Conservation (phyloP, 2,329 filamentous ascomycete species). For the Xylariaceae sp. region DNA sequence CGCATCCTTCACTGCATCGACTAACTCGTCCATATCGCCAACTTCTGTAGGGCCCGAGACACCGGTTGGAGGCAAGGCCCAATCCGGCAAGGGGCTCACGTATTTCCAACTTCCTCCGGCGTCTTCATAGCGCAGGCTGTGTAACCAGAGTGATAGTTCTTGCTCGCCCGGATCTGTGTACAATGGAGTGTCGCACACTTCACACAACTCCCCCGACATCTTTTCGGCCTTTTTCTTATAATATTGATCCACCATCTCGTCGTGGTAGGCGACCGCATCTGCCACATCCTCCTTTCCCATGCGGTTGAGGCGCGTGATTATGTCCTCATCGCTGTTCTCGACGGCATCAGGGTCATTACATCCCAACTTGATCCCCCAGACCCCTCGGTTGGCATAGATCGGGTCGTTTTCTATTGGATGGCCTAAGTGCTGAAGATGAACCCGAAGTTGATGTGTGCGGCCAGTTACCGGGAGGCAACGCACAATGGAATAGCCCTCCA, state of each 20-base stretch:
- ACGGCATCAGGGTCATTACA: conserved; percentile 62
- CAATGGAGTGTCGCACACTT: conserved; percentile 78
- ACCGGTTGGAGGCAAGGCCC: conserved; percentile 80
- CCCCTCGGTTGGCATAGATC: conserved; percentile 91
- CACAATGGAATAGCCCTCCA: conserved; percentile 87
- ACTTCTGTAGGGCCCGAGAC: conserved; percentile 69
- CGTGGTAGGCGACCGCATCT: conserved; percentile 87
- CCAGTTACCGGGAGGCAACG: conserved; percentile 91
- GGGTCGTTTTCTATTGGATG: conserved; percentile 97
- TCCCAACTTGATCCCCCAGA: conserved; percentile 82
- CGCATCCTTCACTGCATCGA: conserved; percentile 51
- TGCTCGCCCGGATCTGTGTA: conserved; percentile 91
- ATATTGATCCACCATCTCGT: conserved; percentile 89
- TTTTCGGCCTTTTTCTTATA: conserved; percentile 89
- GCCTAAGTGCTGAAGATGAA: conserved; percentile 91
- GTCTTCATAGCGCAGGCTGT: conserved; percentile 87
- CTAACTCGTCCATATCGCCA: conserved; percentile 57
- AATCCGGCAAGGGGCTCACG: conserved; percentile 76
- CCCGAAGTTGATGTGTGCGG: conserved; percentile 89
- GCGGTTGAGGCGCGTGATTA: conserved; percentile 77
- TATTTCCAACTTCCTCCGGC: conserved; percentile 82
- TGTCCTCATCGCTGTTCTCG: conserved; percentile 78
- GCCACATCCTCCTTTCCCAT: conserved; percentile 96
- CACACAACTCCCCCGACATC: conserved; percentile 81
- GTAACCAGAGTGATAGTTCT: conserved; percentile 89